Conservation (phyloP, 148 eudicot genomes). For the Suaeda aralocaspica region DNA sequence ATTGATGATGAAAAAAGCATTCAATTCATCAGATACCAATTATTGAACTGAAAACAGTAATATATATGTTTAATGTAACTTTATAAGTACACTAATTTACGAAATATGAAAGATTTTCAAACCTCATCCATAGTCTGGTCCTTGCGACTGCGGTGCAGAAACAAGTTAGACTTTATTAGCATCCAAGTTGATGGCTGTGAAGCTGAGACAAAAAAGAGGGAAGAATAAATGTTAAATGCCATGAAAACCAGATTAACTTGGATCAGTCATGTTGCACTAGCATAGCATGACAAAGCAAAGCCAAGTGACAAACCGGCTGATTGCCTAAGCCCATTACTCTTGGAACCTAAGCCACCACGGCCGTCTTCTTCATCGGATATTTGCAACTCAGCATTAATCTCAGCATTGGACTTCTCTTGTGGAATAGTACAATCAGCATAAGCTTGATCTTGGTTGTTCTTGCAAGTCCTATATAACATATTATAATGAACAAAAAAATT, state of each 20-base stretch:
- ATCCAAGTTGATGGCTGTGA: slow-evolving; percentile 65
- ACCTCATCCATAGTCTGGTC: slow-evolving; percentile 91
- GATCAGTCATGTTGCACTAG: slow-evolving; percentile 1
- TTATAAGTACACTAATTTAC: background rate
- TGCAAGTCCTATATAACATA: slow-evolving; percentile 64
- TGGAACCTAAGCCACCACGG: slow-evolving; percentile 35
- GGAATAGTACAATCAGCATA: slow-evolving; percentile 87
- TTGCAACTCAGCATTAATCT: slow-evolving; percentile 83
- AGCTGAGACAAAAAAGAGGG: slow-evolving; percentile 34
- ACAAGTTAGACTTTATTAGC: slow-evolving; percentile 68
- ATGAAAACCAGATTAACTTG: slow-evolving; percentile 4
- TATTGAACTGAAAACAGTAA: background rate
- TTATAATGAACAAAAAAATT: slow-evolving; percentile 19
- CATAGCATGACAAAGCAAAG: no score
- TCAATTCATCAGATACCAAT: background rate
- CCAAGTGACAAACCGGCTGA: slow-evolving; percentile 47
- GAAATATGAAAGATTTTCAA: slow-evolving; percentile 7
- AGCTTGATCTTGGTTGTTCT: slow-evolving; percentile 71
- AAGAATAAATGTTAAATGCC: slow-evolving; percentile 8
- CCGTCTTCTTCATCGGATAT: slow-evolving; percentile 92
- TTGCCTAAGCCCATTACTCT: slow-evolving; percentile 33
- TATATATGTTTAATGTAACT: background rate
- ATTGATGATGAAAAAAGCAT: background rate
- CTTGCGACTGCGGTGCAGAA: slow-evolving; percentile 84
- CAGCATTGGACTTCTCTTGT: slow-evolving; percentile 90